Percentiles rank a stretch among this genome's conserved stretches.
These are phyloP conservation scores for Penicillium oxalicum DNA, from an alignment of 2,329 filamentous ascomycete genomes.

Conservation along the genomic window DNA sequence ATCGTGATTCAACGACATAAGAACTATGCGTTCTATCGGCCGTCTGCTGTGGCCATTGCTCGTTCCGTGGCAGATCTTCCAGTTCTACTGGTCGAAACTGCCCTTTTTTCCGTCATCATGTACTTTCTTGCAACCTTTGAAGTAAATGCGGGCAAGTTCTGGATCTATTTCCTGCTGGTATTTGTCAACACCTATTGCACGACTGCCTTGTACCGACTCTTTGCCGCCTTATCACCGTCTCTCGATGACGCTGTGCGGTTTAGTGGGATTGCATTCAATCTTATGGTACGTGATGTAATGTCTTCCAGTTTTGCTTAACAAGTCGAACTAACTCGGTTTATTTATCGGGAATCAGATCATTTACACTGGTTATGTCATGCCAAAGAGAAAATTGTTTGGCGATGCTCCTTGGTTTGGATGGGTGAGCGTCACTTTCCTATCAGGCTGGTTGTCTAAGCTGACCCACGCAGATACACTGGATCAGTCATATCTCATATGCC, in stretches of 20 bases:
- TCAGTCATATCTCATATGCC: slow-evolving; percentile 53
- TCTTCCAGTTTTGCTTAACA: no score
- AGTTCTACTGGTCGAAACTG: slow-evolving; percentile 52
- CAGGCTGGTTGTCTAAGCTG: no score
- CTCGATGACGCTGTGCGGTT: slow-evolving; percentile 64
- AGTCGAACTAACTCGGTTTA: no score
- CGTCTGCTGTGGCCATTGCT: slow-evolving; percentile 58
- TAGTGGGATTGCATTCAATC: slow-evolving; percentile 54
- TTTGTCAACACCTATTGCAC: slow-evolving; percentile 58
- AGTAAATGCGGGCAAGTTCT: slow-evolving; percentile 57
- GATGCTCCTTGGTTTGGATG: slow-evolving; percentile 62
- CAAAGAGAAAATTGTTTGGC: slow-evolving; percentile 53
- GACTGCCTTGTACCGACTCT: slow-evolving; percentile 60
- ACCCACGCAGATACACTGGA: slow-evolving; percentile 53
- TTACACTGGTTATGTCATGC: slow-evolving; percentile 63
- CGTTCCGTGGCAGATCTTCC: slow-evolving; percentile 60
- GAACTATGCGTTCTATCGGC: slow-evolving; percentile 63
- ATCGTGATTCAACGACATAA: slow-evolving; percentile 64
- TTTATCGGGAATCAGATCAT: no score
- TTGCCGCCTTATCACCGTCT: slow-evolving; percentile 57
- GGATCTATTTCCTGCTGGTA: slow-evolving; percentile 60
- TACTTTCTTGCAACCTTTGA: slow-evolving; percentile 61
- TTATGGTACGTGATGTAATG: no score
- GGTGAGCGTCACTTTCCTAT: no score
- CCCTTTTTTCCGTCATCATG: slow-evolving; percentile 57